A percentile compares a stretch with the other conserved stretches of the same genome.
Evolutionary conservation across 208 protist genomes (phyloP).

Genomic region (Histomonas meleagridis): DNA sequence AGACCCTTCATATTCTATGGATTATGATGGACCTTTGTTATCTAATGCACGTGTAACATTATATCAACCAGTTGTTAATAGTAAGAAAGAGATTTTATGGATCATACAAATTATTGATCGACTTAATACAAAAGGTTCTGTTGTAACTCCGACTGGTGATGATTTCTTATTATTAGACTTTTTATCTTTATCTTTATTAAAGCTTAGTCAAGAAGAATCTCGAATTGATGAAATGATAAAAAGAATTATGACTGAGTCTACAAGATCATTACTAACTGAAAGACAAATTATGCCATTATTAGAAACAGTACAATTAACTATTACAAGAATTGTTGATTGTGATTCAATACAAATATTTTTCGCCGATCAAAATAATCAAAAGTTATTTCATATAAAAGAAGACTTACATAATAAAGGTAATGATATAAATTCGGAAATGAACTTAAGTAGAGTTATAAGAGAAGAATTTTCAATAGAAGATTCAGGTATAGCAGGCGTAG

Average conservation of each 20-base stretch:
- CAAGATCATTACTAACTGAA: neutral
- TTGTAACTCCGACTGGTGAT: neutral
- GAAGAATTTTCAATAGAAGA: neutral
- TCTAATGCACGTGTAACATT: constrained; percentile 6
- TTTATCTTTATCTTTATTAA: neutral
- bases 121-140: neutral
- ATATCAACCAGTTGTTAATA: constrained; percentile 9
- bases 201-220: neutral
- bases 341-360: constrained; percentile 24
- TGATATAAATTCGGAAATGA: neutral
- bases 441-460: neutral
- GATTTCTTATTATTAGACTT: constrained; percentile 6
- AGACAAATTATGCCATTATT: constrained; percentile 28
- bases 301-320: neutral
- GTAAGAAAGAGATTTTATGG: constrained; percentile 2
- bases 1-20: neutral
- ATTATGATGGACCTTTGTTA: neutral
- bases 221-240: constrained; percentile 34
- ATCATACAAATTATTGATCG: constrained; percentile 13
- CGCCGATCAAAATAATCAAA: neutral
- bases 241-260: neutral
- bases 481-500: neutral
- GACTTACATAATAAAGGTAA: neutral
- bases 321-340: neutral
- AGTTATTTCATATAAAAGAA: neutral